These are phyloP conservation scores for Narthecium ossifragum DNA, from an alignment of 106 monocot genomes.

Conservation along the genomic window DNA sequence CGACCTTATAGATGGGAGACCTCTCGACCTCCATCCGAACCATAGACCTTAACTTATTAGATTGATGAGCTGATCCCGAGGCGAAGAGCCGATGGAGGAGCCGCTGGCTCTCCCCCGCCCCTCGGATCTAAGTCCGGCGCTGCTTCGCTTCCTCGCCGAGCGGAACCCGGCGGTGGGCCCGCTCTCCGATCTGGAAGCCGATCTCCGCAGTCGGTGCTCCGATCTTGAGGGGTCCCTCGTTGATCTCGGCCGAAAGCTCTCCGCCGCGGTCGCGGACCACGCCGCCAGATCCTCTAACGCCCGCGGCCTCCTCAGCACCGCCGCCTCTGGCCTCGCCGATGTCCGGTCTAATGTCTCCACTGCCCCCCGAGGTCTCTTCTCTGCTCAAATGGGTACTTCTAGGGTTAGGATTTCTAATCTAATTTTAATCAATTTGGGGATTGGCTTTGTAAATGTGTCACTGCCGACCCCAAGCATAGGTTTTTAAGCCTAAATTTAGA, in stretches of 20 bases:
- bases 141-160: conserved; percentile 41
- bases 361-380: conserved; percentile 15
- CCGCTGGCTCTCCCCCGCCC: conserved; percentile 22
- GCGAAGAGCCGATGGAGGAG: not conserved
- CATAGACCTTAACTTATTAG: not conserved
- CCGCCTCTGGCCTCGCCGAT: conserved; percentile 29
- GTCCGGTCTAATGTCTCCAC: conserved; percentile 19
- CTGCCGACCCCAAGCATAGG: no score
- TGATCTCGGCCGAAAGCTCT: conserved; percentile 43
- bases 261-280: conserved; percentile 29
- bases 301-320: conserved; percentile 16
- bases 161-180: conserved; percentile 27
- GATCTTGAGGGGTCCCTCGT: conserved; percentile 49
- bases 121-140: conserved; percentile 27
- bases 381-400: not conserved
- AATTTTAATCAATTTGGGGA: no score
- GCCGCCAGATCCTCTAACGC: conserved; percentile 26
- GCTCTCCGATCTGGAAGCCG: conserved; percentile 39
- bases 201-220: conserved; percentile 42
- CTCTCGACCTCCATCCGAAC: no score
- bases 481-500: not conserved
- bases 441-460: no score
- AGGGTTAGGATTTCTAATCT: not conserved
- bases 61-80: not conserved
- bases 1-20: no score